A percentile compares a stretch with the other conserved stretches of the same genome.
These are phyloP conservation scores for Diplodia intermedia DNA, from an alignment of 2,329 filamentous ascomycete genomes.

Conservation along the genomic window DNA sequence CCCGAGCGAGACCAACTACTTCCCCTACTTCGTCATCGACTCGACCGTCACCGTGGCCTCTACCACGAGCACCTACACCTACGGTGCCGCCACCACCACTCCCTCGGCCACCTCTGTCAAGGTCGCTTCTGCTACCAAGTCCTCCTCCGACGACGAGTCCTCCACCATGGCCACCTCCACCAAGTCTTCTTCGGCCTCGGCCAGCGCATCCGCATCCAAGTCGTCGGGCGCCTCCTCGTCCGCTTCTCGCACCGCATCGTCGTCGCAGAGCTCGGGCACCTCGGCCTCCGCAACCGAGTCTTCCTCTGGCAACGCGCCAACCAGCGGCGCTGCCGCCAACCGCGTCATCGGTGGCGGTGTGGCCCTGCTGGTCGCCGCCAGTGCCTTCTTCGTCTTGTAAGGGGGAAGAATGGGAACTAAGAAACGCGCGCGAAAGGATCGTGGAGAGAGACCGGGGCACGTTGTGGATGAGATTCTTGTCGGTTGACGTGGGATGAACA, in stretches of 20 bases:
- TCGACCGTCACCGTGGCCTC: constrained; percentile 51
- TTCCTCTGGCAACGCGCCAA: constrained; percentile 16
- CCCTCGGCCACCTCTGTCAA: constrained; percentile 32
- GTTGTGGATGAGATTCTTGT: neutral
- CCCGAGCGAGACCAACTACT: constrained; percentile 58
- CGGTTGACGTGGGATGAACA: neutral
- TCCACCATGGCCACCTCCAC: constrained; percentile 35
- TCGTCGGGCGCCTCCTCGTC: constrained; percentile 36
- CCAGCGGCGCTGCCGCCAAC: constrained; percentile 17
- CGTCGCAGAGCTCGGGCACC: neutral
- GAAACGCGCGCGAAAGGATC: neutral
- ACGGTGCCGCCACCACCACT: constrained; percentile 43
- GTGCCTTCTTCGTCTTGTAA: constrained; percentile 21
- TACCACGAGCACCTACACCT: constrained; percentile 40
- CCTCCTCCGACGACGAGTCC: constrained; percentile 34
- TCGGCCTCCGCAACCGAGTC: constrained; percentile 16
- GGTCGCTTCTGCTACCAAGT: constrained; percentile 38
- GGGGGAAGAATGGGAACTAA: neutral
- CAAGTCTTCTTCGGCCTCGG: constrained; percentile 36
- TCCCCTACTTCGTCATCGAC: constrained; percentile 58
- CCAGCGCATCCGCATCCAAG: constrained; percentile 31
- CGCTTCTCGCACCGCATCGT: constrained; percentile 36
- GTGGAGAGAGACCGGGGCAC: neutral
- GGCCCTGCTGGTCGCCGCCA: constrained; percentile 15
- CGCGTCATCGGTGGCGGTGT: constrained; percentile 22